Percentiles rank a stretch among this genome's conserved stretches.
Conservation (phyloP, 345 rosid species). For the Arabidopsis thaliana region DNA sequence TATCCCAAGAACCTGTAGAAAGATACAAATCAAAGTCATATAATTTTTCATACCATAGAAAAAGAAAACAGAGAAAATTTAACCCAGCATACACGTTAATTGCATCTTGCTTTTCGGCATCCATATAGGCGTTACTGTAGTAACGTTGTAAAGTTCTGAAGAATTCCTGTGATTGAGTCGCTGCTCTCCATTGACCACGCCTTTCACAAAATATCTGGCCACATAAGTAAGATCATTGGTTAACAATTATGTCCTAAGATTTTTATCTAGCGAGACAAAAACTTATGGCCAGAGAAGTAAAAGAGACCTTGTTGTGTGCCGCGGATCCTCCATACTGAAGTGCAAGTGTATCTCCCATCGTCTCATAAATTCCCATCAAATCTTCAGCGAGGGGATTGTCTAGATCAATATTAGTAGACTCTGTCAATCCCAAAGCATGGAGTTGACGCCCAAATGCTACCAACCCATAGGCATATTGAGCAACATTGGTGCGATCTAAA, state of each 20-base stretch:
- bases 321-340: constrained; percentile 98
- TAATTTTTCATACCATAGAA: constrained; percentile 23
- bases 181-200: constrained; percentile 99
- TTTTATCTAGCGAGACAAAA: constrained; percentile 22
- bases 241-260: background rate
- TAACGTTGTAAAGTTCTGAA: constrained; percentile 88
- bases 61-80: constrained; percentile 3
- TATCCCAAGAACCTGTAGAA: constrained; percentile 84
- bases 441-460: constrained; percentile 86
- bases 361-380: constrained; percentile 80
- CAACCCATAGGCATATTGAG: constrained; percentile 90
- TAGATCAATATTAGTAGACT: constrained; percentile 60
- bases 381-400: constrained; percentile 77
- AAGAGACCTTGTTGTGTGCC: constrained; percentile 89
- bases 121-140: constrained; percentile 90
- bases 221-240: constrained; percentile 27
- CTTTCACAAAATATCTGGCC: constrained; percentile 87
- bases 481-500: constrained; percentile 96
- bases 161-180: constrained; percentile 94
- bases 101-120: constrained; percentile 92
- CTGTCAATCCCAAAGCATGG: constrained; percentile 60
- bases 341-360: constrained; percentile 97
- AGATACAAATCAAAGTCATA: constrained; percentile 29
- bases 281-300: constrained; percentile 9
- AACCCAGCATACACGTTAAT: constrained; percentile 78